These are phyloP conservation scores for Cruciata laevipes DNA, from an alignment of 257 asterid genomes.

Conservation along the genomic window DNA sequence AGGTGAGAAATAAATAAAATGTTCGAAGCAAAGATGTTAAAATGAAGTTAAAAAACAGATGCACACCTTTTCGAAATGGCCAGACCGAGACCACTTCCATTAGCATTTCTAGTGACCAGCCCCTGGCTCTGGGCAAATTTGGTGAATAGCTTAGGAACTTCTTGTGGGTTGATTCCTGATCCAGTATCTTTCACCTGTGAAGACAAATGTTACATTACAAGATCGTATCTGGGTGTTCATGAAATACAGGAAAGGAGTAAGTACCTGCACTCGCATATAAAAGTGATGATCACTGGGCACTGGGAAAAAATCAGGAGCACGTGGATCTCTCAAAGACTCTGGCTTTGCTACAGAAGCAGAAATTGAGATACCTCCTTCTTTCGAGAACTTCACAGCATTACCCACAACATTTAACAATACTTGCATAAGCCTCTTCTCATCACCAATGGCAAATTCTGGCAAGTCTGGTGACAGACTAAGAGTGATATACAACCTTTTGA, in stretches of 20 bases:
- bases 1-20: background rate
- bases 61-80: slow-evolving; percentile 85
- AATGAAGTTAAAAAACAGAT: background rate
- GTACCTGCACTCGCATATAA: slow-evolving; percentile 84
- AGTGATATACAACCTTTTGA: slow-evolving; percentile 60
- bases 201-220: background rate
- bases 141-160: slow-evolving; percentile 74
- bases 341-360: slow-evolving; percentile 74
- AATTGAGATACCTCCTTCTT: slow-evolving; percentile 76
- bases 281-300: slow-evolving; percentile 72
- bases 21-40: background rate
- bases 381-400: slow-evolving; percentile 92
- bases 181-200: slow-evolving; percentile 94
- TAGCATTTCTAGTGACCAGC: slow-evolving; percentile 51
- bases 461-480: slow-evolving; percentile 69
- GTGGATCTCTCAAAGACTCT: slow-evolving; percentile 68
- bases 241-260: slow-evolving; percentile 10
- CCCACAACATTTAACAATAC: slow-evolving; percentile 78
- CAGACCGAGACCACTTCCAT: slow-evolving; percentile 95
- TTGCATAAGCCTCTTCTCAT: slow-evolving; percentile 91
- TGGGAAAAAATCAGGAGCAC: slow-evolving; percentile 71
- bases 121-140: slow-evolving; percentile 84
- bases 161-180: slow-evolving; percentile 77
- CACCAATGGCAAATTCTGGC: slow-evolving; percentile 77
- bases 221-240: background rate